Percentiles rank a stretch among this genome's conserved stretches.
Evolutionary conservation across 495 filamentous ascomycete genomes (phyloP).

Genomic region (Podospora pseudoanserina): DNA sequence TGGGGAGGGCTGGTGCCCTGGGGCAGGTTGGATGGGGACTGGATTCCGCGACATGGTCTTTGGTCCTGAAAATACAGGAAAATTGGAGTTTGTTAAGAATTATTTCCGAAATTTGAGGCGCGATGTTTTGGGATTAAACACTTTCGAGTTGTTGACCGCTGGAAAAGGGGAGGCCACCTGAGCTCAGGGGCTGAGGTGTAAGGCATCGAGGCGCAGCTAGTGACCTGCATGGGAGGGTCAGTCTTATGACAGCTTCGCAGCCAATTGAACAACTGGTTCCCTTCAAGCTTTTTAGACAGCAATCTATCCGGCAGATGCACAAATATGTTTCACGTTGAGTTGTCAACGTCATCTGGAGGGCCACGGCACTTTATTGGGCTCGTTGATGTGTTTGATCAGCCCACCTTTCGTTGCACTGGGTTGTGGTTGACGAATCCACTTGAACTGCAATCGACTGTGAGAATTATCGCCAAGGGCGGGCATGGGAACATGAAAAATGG

Average conservation of each 20-base stretch:
- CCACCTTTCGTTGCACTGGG: background rate
- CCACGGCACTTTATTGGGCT: background rate
- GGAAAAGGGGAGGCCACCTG: background rate
- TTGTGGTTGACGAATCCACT: no score
- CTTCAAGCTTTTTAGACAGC: background rate
- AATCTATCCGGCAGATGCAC: background rate
- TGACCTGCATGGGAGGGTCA: background rate
- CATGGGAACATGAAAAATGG: no score
- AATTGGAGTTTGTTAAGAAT: background rate
- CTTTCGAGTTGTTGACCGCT: background rate
- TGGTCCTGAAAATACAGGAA: background rate
- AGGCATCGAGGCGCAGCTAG: background rate
- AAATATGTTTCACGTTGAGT: background rate
- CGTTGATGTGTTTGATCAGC: background rate
- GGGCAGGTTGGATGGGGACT: background rate
- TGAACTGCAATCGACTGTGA: no score
- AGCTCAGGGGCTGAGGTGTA: background rate
- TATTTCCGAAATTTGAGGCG: background rate
- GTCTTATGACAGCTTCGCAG: background rate
- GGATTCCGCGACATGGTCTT: background rate
- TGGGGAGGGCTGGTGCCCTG: no score
- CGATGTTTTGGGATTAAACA: background rate
- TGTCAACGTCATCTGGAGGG: background rate
- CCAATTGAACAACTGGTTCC: background rate
- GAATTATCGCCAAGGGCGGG: no score